phyloP scores from a whole-genome alignment of 1,139 yeast genomes.

The Yamadazyma atlantica region DNA sequence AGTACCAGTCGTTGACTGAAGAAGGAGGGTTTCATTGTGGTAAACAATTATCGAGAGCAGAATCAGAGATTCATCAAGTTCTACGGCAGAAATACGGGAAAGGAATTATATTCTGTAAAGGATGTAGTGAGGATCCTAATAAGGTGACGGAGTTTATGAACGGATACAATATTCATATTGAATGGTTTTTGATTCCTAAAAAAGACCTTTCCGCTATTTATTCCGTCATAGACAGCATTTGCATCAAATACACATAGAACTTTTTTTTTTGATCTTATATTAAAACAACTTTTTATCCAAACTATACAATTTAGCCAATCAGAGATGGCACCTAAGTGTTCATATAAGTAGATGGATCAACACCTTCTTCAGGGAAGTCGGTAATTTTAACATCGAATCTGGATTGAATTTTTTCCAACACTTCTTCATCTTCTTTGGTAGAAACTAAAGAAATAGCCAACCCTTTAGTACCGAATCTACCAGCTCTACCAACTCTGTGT shows the following conservation, averaged over 20 bases:
- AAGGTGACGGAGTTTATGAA: constrained; percentile 9
- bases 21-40: constrained; percentile 35
- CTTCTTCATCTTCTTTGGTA: constrained; percentile 83
- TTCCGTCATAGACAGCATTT: constrained; percentile 33
- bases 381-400: constrained; percentile 95
- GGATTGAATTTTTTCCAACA: constrained; percentile 89
- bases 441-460: constrained; percentile 91
- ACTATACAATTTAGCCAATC: constrained; percentile 3
- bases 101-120: constrained; percentile 45
- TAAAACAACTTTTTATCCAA: constrained; percentile 1
- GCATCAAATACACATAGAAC: constrained; percentile 1
- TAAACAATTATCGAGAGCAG: constrained; percentile 32
- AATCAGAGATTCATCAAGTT: constrained; percentile 37
- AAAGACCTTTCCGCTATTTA: constrained; percentile 37
- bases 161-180: constrained; percentile 45
- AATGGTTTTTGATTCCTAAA: constrained; percentile 60
- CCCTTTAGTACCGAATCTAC: constrained; percentile 99
- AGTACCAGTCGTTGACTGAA: constrained; percentile 12
- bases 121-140: constrained; percentile 22
- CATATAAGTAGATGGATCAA: constrained; percentile 97
- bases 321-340: constrained; percentile 64
- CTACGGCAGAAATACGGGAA: constrained; percentile 39
- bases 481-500: constrained; percentile 99
- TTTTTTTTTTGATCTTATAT: not conserved
- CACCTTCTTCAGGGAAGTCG: constrained; percentile 97